Evolutionary conservation across 202 grass and related monocot species (phyloP), one percentile per base, ranked within the genome.

Genomic region (Zoysia matrella): DNA sequence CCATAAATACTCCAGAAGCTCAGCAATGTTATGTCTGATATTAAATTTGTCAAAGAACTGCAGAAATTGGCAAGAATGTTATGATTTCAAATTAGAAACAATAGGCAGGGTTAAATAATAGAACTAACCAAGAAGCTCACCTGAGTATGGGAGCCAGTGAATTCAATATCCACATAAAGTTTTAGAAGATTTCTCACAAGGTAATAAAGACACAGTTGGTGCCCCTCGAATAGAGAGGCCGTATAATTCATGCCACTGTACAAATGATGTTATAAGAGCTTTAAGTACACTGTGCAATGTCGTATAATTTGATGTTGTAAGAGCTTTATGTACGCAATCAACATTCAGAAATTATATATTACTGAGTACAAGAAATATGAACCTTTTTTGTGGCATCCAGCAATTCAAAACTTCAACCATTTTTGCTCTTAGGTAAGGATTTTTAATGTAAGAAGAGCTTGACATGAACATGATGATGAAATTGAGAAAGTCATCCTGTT

Each of bases 391-490:
- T 39, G 92, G 92, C 67, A 81, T 90, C 95, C 95, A 98, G 74
- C 82, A 87, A 88, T 95, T 95, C 88, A 98, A 86, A 84, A 98
- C 95, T 88, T 98, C 92, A 89, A 98, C 95, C 95, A 98, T 98
- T 76, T 98, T 98, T 67, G 95, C 95, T 87, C 85, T 93, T 74
- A 98, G 77, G 85, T 98, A 93, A 75, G 95, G 95, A 71, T 98
- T 98, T 88, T 98, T 98, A 45, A 98, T 88, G 83, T 98, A 95
- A 75, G 88, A 78, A 22, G 87, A 82, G 45, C 92, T 93, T 45
- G 92, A 90, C 95, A 98, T 98, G 78, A 98, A 98, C 92, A 98
- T 98, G n/a, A 98, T 98, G 51, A 95, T 93, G 67, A 98, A 98
- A 84, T 91, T 98, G 80, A 98, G 84, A 73, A 98, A 98, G 58